Base-by-base conservation (phyloP, 78 protist genomes). In the Neovahlkampfia damariscottae region DNA sequence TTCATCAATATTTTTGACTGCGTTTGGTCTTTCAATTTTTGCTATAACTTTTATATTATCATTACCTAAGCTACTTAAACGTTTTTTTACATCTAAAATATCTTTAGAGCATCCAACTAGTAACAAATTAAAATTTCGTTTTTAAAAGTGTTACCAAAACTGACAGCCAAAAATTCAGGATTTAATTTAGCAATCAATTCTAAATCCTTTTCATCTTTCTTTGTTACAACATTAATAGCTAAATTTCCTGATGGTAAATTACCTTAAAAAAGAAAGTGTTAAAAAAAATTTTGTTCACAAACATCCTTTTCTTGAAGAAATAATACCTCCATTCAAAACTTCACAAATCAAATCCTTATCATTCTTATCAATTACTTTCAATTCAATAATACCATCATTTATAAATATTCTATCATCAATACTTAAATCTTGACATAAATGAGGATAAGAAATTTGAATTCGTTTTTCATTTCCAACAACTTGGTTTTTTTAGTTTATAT, bases 11-110 rank as follows among this genome's bases (percentile, higher is more conserved):
- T 88, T 88, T 59, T n/a, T 29, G 36, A 90, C 10, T n/a, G 89
- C 96, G 76, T 80, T 87, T 67, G 80, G 84, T 75, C 78, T 92
- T 85, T 94, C 97, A 62, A 94, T 87, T 88, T 94, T 94, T 39
- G 89, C 58, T 39, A 94, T 90, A 67, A 94, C 80, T 2, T 37
- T 34, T 62, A 80, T 67, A 69, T 77, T n/a, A 69, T 58, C 40
- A 62, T 79, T 84, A 29, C 19, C n/a, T n/a, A n/a, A n/a, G n/a
- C n/a, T n/a, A n/a, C n/a, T n/a, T n/a, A n/a, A n/a, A n/a, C n/a
- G n/a, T n/a, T n/a, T n/a, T n/a, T n/a, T n/a, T n/a, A n/a, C n/a
- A n/a, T n/a, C n/a, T n/a, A n/a, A n/a, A n/a, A n/a, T n/a, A n/a
- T n/a, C n/a, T n/a, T n/a, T n/a, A n/a, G 39, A 3, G 32, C 79